Conservation (phyloP, 108 stramenopile species). For the Pseudonitzschia delicatissima region DNA sequence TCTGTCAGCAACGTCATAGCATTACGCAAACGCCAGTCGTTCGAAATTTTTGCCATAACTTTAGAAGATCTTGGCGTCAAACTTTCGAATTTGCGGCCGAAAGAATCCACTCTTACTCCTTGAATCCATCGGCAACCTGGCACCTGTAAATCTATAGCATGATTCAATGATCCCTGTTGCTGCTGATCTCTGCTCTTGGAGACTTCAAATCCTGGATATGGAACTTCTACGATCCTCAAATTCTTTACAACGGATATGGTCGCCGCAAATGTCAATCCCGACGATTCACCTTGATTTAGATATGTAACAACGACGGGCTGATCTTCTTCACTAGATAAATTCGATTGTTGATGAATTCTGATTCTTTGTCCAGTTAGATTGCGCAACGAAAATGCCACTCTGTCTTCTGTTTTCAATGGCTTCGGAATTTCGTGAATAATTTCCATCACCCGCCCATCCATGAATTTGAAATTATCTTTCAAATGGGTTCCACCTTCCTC, state of each 20-base stretch:
- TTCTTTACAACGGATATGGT: conserved; percentile 84
- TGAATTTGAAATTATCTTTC: conserved; percentile 14
- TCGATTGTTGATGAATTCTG: conserved; percentile 65
- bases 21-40: conserved; percentile 81
- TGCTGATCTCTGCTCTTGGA: conserved; percentile 14
- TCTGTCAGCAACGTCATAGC: conserved; percentile 83
- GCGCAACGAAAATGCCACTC: conserved; percentile 86
- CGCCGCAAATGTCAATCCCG: conserved; percentile 77
- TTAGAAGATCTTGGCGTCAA: conserved; percentile 61
- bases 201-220: conserved; percentile 71
- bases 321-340: conserved; percentile 19
- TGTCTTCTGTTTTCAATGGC: conserved; percentile 48
- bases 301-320: conserved; percentile 58
- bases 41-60: conserved; percentile 45
- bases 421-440: conserved; percentile 66
- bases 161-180: conserved; percentile 32
- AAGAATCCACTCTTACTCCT: conserved; percentile 73
- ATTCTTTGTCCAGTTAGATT: conserved; percentile 89
- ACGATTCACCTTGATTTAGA: conserved; percentile 68
- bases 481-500: conserved; percentile 8
- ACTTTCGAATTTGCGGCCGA: conserved; percentile 75
- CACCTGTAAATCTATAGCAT: conserved; percentile 84
- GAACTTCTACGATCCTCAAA: conserved; percentile 76
- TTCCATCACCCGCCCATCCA: conserved; percentile 28
- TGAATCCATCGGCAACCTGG: conserved; percentile 89